A percentile compares a stretch with the other conserved stretches of the same genome.
Evolutionary conservation across 2,329 filamentous ascomycete genomes (phyloP).

Genomic region (Thelonectria discophora): DNA sequence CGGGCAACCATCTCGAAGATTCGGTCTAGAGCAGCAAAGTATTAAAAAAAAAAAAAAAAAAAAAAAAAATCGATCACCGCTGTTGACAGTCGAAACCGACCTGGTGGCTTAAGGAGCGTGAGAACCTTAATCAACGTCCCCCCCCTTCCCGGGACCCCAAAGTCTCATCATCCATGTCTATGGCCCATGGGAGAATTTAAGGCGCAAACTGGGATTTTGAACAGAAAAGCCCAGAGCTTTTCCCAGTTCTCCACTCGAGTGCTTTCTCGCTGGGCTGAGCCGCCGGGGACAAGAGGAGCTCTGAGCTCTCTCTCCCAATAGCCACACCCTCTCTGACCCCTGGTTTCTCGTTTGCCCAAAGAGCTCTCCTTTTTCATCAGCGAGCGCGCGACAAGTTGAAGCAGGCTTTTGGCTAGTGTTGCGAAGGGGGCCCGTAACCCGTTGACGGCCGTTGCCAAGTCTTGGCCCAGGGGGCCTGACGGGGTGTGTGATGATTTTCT

Average conservation of each 20-base stretch:
- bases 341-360: no score
- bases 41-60: no score
- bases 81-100: slow-evolving; percentile 25
- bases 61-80: not conserved
- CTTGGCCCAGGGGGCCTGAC: not conserved
- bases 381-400: not conserved
- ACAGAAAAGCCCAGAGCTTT: not conserved
- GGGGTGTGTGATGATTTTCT: no score
- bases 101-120: slow-evolving; percentile 41
- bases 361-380: no score
- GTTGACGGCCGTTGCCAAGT: slow-evolving; percentile 15
- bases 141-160: slow-evolving; percentile 24
- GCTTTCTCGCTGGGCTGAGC: slow-evolving; percentile 13
- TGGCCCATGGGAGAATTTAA: slow-evolving; percentile 3
- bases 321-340: not conserved
- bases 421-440: not conserved
- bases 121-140: slow-evolving; percentile 42
- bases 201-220: not conserved
- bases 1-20: not conserved
- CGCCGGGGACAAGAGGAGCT: not conserved
- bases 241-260: slow-evolving; percentile 3
- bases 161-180: not conserved
- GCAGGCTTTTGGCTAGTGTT: not conserved
- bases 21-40: slow-evolving; percentile 1
- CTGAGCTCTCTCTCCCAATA: no score